Conservation (phyloP, 352 stramenopile genomes). For the Pythium brachiatum region DNA sequence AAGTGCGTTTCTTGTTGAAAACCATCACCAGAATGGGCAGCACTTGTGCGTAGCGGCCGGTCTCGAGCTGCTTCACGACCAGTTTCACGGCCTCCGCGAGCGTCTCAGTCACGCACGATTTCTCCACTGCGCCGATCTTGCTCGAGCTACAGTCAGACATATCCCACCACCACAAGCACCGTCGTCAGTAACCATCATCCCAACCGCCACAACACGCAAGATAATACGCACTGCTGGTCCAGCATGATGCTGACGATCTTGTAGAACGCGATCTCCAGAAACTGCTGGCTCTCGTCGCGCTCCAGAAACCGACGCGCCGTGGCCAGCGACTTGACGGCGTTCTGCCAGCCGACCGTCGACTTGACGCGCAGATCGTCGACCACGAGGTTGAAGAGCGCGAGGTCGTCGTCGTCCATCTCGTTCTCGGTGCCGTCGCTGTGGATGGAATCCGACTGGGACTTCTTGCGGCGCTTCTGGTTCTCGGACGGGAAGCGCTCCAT, state of each 20-base stretch:
- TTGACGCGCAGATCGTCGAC: constrained; percentile 84
- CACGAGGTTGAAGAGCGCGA: constrained; percentile 82
- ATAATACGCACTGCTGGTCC: constrained; percentile 79
- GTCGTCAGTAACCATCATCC: neutral
- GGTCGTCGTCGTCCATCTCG: constrained; percentile 80
- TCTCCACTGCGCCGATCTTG: constrained; percentile 86
- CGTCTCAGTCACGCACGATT: constrained; percentile 81
- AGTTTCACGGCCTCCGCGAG: constrained; percentile 64
- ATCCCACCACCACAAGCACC: neutral
- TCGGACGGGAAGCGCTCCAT: constrained; percentile 31
- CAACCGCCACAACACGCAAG: constrained; percentile 1
- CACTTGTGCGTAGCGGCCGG: constrained; percentile 54
- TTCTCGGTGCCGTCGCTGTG: constrained; percentile 36
- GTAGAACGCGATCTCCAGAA: constrained; percentile 72
- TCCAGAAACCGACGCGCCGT: constrained; percentile 69
- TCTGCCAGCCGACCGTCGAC: constrained; percentile 89
- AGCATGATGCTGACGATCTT: constrained; percentile 90
- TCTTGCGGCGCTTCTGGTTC: constrained; percentile 35
- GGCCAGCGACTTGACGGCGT: constrained; percentile 84
- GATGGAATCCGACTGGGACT: constrained; percentile 26
- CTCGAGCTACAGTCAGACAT: constrained; percentile 52
- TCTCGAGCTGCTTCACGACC: constrained; percentile 73
- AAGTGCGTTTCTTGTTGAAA: constrained; percentile 89
- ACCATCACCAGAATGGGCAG: constrained; percentile 78
- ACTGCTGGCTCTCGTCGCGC: constrained; percentile 65